A percentile compares a stretch with the other conserved stretches of the same genome.
Evolutionary conservation across 1,139 yeast species (phyloP).

Genomic region (Scheffersomyces lignicola): DNA sequence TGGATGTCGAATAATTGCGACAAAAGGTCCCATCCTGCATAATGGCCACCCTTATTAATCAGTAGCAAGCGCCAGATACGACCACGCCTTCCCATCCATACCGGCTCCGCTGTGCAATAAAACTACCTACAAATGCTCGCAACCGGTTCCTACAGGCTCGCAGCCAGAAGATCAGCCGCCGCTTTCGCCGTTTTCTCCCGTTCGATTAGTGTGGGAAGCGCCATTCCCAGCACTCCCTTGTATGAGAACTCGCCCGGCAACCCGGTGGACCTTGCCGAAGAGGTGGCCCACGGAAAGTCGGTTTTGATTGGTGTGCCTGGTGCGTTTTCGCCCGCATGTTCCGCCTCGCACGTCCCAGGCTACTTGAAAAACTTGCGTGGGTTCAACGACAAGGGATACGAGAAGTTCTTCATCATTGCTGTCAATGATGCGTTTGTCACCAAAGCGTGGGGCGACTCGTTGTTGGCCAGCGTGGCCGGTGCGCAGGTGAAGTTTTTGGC

Average conservation of each 20-base stretch:
- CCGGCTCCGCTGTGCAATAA: no score
- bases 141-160: background rate
- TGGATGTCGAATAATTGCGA: no score
- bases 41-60: no score
- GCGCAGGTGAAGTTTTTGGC: conserved; percentile 60
- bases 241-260: conserved; percentile 72
- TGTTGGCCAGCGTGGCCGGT: conserved; percentile 24
- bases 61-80: no score
- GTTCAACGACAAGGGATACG: conserved; percentile 66
- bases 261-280: conserved; percentile 57
- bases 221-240: conserved; percentile 56
- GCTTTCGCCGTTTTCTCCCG: conserved; percentile 11
- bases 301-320: conserved; percentile 86
- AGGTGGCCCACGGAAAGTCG: conserved; percentile 52
- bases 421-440: conserved; percentile 88
- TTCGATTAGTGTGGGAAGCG: conserved; percentile 51
- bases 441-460: conserved; percentile 44
- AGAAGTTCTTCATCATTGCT: conserved; percentile 61
- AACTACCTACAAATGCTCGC: conserved; percentile 1
- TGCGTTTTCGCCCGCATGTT: conserved; percentile 86
- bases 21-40: no score
- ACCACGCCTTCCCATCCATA: no score
- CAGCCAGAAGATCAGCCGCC: background rate
- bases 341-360: conserved; percentile 79
- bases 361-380: conserved; percentile 52